Evolutionary conservation across 257 asterid genomes (phyloP).

Genomic region (Pogostemon cablin): DNA sequence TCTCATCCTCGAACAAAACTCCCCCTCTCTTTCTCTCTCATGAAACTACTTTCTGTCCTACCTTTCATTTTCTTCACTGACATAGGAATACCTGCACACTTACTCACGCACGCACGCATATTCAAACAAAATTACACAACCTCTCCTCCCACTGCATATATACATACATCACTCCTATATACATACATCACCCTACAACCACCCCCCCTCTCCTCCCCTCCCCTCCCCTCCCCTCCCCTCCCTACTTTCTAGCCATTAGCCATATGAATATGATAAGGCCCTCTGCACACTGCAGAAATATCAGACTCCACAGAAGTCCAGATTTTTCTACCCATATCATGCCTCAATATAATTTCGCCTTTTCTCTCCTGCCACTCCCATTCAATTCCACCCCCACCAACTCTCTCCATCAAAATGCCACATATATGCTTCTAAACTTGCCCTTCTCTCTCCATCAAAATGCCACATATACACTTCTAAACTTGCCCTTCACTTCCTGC

Average conservation of each 20-base stretch:
- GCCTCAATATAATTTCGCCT: slow-evolving; percentile 41
- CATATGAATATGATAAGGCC: slow-evolving; percentile 47
- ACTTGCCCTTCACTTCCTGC: not conserved
- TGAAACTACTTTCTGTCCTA: slow-evolving; percentile 69
- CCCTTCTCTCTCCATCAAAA: not conserved
- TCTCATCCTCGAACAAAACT: slow-evolving; percentile 27
- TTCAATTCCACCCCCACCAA: slow-evolving; percentile 30
- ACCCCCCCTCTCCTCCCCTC: not conserved
- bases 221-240: not conserved
- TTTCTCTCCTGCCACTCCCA: slow-evolving; percentile 23
- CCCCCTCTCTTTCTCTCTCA: slow-evolving; percentile 24
- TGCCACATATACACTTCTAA: too few relatives aligned
- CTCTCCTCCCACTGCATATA: slow-evolving; percentile 1
- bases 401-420: not conserved
- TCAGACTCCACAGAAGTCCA: slow-evolving; percentile 33
- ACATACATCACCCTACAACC: not conserved
- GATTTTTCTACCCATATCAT: slow-evolving; percentile 41
- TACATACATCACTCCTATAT: slow-evolving; percentile 43
- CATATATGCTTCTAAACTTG: not conserved
- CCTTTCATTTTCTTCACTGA: slow-evolving; percentile 71
- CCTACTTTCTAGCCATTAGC: slow-evolving; percentile 38
- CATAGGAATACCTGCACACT: slow-evolving; percentile 81
- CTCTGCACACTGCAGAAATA: slow-evolving; percentile 41
- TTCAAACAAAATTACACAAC: slow-evolving; percentile 36
- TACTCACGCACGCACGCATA: slow-evolving; percentile 97